Conservation (phyloP, 2,329 filamentous ascomycete genomes). For the Monilinia fructicola region DNA sequence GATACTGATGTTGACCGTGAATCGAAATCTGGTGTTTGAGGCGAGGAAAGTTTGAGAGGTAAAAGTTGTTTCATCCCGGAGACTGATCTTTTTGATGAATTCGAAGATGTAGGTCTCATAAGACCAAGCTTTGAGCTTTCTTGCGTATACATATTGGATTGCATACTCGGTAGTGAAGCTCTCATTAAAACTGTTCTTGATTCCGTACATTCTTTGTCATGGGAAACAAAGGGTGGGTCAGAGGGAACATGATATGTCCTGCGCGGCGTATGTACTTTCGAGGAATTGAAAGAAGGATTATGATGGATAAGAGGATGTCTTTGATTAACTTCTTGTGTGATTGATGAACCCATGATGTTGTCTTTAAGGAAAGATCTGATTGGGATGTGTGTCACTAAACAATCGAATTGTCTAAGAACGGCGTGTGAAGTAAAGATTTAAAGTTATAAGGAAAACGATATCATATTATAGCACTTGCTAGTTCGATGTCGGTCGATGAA, state of each 20-base stretch:
- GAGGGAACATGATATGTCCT: constrained; percentile 27
- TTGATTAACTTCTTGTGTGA: neutral
- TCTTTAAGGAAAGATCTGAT: constrained; percentile 7
- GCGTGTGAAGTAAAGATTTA: neutral
- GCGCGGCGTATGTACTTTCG: constrained; percentile 23
- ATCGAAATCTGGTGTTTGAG: constrained; percentile 20
- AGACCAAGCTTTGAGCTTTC: constrained; percentile 5
- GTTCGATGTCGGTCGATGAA: neutral
- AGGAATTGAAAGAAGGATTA: constrained; percentile 13
- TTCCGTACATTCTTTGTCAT: constrained; percentile 16
- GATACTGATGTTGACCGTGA: constrained; percentile 17
- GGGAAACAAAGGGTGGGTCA: constrained; percentile 18
- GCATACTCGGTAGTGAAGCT: constrained; percentile 23
- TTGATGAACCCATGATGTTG: constrained; percentile 19
- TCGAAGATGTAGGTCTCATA: constrained; percentile 19
- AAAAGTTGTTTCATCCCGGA: constrained; percentile 35
- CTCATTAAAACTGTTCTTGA: constrained; percentile 16
- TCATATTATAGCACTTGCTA: constrained; percentile 19
- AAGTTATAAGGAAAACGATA: constrained; percentile 19
- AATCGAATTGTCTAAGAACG: constrained; percentile 6
- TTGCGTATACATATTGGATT: constrained; percentile 23
- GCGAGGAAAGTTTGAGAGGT: constrained; percentile 32
- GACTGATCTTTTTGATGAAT: constrained; percentile 30
- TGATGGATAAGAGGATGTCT: constrained; percentile 24
- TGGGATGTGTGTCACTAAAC: constrained; percentile 6